A percentile compares a stretch with the other conserved stretches of the same genome.
Evolutionary conservation across 202 grass and related monocot genomes (phyloP).

Genomic region (Panicum hallii): DNA sequence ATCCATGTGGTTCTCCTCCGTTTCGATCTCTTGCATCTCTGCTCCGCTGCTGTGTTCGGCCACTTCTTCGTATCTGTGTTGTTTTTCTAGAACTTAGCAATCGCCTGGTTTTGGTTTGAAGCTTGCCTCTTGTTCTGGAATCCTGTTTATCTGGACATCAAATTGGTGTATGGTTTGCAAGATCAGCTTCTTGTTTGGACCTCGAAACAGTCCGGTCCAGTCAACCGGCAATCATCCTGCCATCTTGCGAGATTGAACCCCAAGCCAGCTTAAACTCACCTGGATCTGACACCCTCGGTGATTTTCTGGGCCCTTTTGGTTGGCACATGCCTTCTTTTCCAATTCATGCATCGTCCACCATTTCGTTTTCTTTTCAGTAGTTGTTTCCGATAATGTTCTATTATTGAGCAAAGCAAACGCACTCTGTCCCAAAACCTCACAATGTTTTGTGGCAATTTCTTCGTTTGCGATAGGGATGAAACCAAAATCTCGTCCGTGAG

Average conservation of each 20-base stretch:
- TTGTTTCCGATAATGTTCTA: too few species aligned
- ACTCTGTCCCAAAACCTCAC: conserved; percentile 70
- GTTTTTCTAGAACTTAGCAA: not conserved
- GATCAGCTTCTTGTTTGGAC: conserved; percentile 83
- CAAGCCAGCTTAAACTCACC: conserved; percentile 67
- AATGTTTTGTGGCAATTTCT: conserved; percentile 90
- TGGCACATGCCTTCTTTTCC: conserved; percentile 33
- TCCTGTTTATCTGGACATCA: not conserved
- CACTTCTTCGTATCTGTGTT: too few species aligned
- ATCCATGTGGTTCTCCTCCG: too few species aligned
- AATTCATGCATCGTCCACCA: not conserved
- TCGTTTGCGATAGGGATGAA: conserved; percentile 69
- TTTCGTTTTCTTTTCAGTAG: too few species aligned
- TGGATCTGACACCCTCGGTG: conserved; percentile 65
- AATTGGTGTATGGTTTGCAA: conserved; percentile 13
- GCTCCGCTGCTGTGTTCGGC: not conserved
- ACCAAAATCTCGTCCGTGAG: conserved; percentile 12
- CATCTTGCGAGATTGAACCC: conserved; percentile 64
- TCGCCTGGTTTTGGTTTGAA: not conserved
- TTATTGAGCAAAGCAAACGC: conserved; percentile 53
- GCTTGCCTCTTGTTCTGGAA: not conserved
- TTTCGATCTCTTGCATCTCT: not conserved
- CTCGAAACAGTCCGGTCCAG: conserved; percentile 35
- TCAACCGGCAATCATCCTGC: conserved; percentile 46
- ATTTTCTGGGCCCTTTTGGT: conserved; percentile 75